A percentile compares a stretch with the other conserved stretches of the same genome.
Evolutionary conservation across 2,329 filamentous ascomycete species (phyloP).

Genomic region (Lecanicillium sp.): DNA sequence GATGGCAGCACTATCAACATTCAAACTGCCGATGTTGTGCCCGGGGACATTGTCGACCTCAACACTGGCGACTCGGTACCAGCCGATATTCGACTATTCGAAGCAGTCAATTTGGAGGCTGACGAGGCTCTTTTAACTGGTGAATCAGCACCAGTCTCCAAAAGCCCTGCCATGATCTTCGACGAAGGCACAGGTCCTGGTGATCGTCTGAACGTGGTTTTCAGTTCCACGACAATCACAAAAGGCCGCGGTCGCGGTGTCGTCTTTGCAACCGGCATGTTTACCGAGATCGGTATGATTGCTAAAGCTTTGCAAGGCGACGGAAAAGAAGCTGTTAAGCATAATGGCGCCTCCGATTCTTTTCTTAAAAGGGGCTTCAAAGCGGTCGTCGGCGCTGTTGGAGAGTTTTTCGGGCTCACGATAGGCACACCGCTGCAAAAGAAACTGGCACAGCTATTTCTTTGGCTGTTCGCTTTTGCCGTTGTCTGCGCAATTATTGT

Average conservation of each 20-base stretch:
- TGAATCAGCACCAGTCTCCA: constrained; percentile 50
- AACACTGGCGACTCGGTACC: constrained; percentile 50
- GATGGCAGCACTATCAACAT: constrained; percentile 28
- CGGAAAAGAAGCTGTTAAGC: constrained; percentile 3
- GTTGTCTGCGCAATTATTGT: constrained; percentile 35
- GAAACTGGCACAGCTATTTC: constrained; percentile 60
- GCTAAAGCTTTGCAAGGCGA: constrained; percentile 36
- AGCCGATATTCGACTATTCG: constrained; percentile 47
- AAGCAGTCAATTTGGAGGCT: constrained; percentile 56
- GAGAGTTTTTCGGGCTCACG: constrained; percentile 38
- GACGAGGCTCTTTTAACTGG: constrained; percentile 58
- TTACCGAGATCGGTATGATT: constrained; percentile 54
- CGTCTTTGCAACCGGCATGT: constrained; percentile 54
- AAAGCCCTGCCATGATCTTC: constrained; percentile 38
- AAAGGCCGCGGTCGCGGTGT: constrained; percentile 53
- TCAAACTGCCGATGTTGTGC: constrained; percentile 38
- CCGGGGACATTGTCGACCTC: constrained; percentile 47
- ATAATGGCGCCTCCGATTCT: constrained; percentile 2
- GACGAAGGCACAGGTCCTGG: constrained; percentile 32
- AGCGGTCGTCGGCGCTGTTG: constrained; percentile 15
- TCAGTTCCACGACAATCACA: constrained; percentile 49
- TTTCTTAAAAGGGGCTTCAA: constrained; percentile 5
- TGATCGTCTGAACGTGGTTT: constrained; percentile 52
- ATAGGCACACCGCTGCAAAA: constrained; percentile 64
- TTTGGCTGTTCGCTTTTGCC: constrained; percentile 56